These are phyloP conservation scores for Geosiphon pyriformis DNA, from an alignment of 192 early-diverging fungal genomes.

Conservation along the genomic window DNA sequence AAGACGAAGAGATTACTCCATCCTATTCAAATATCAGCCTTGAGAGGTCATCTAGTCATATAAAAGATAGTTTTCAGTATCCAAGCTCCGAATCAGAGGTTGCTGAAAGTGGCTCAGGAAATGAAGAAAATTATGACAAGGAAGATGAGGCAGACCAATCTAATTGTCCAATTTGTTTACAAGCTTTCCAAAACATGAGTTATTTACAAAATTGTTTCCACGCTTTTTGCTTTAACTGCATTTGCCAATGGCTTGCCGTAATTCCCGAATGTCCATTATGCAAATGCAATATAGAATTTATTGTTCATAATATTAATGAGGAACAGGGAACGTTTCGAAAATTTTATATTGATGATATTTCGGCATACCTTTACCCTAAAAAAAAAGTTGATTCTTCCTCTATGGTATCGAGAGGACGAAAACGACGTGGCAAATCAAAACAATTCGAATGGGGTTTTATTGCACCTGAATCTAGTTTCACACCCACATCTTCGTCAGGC, in stretches of 20 bases:
- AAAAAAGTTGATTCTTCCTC: not conserved
- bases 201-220: slow-evolving; percentile 38
- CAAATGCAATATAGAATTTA: slow-evolving; percentile 24
- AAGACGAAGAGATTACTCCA: too few relatives aligned
- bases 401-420: not conserved
- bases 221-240: slow-evolving; percentile 40
- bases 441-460: too few relatives aligned
- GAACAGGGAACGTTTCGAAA: slow-evolving; percentile 4
- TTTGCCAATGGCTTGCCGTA: slow-evolving; percentile 41
- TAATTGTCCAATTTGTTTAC: not conserved
- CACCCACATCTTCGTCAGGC: not conserved
- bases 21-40: too few relatives aligned
- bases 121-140: not conserved
- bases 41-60: too few relatives aligned
- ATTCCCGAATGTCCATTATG: slow-evolving; percentile 41
- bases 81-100: too few relatives aligned
- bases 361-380: not conserved
- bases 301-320: slow-evolving; percentile 26
- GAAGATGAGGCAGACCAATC: not conserved
- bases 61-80: too few relatives aligned
- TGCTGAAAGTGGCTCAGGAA: too few relatives aligned
- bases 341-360: not conserved
- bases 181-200: not conserved
- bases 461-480: too few relatives aligned
- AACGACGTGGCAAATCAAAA: not conserved